Base-by-base conservation (phyloP, 2,329 filamentous ascomycete species). In the Neofusicoccum cordaticola region DNA sequence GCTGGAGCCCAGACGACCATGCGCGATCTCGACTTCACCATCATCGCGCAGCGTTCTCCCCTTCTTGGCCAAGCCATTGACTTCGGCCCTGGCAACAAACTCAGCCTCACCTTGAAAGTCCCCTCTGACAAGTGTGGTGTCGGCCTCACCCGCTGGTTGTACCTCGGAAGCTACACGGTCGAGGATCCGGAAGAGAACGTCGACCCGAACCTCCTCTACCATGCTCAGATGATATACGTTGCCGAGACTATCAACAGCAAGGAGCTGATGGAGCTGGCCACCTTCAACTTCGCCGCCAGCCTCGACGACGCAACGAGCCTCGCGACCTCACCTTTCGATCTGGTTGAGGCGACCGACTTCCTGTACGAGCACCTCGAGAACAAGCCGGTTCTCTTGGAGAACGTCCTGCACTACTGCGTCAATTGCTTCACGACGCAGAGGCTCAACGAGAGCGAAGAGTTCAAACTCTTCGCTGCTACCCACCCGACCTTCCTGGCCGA, bases 381-480 rank as follows among this genome's bases (percentile, higher is more conserved):
- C 22, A 50, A 69, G 2, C 58, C 75, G 48, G 67, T 69, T 17
- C 69, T 81, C 4, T 67, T 79, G 7, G 73, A 79, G 47, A 76
- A 74, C 0, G 70, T 82, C 15, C 70, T 80, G 56, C 74, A 80
- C 67, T 82, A 81, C 69, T 81, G 79, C 65, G 71, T 82, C 19
- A 70, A 72, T 6, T 71, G 70, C 34, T 81, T 79, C 67, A 42
- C 69, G 3, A 71, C 73, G 31, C 79, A 82, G 65, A 67, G 68
- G 15, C 72, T 82, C 3, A 74, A 69, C 2, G 61, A 74, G 22
- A 71, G 75, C 47, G 62, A 66, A 11, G 73, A 74, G 2, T 82
- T 82, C 69, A 70, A 72, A 22, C 66, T 72, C 13, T 65, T 79
- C 11, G 73, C 74, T 1, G 75, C 69, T 45, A 74, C 79, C 6